A percentile compares a stretch with the other conserved stretches of the same genome.
These are phyloP conservation scores for Cytospora piceicola DNA, from an alignment of 2,329 filamentous ascomycete species.

Conservation along the genomic window DNA sequence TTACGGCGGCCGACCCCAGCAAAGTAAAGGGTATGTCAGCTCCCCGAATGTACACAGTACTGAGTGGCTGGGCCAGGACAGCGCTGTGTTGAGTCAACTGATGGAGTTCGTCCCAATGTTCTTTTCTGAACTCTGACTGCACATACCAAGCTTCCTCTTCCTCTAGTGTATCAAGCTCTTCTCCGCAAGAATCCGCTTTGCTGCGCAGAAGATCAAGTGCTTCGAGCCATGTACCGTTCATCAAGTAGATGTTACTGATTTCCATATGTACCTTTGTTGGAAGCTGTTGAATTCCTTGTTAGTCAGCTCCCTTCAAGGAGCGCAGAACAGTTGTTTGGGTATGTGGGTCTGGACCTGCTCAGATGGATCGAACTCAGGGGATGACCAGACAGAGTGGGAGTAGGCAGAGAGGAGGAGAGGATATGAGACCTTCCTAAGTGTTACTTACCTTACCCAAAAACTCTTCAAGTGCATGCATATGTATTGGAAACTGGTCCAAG, in stretches of 20 bases:
- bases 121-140: not conserved
- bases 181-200: not conserved
- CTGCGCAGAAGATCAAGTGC: slow-evolving; percentile 1
- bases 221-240: not conserved
- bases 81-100: not conserved
- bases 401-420: no score
- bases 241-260: not conserved
- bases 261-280: not conserved
- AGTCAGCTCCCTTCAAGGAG: not conserved
- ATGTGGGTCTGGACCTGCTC: no score
- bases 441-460: not conserved
- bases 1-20: not conserved
- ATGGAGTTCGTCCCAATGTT: not conserved
- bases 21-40: not conserved
- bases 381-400: no score
- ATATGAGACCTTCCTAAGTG: not conserved
- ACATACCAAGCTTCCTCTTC: not conserved
- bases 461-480: no score
- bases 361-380: no score
- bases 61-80: not conserved
- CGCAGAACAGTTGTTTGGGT: no score
- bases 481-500: not conserved
- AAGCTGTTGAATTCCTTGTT: not conserved
- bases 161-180: not conserved
- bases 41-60: slow-evolving; percentile 6